These are phyloP conservation scores for Blepharisma japonicum DNA, from an alignment of 73 alveolate species.

Conservation along the genomic window DNA sequence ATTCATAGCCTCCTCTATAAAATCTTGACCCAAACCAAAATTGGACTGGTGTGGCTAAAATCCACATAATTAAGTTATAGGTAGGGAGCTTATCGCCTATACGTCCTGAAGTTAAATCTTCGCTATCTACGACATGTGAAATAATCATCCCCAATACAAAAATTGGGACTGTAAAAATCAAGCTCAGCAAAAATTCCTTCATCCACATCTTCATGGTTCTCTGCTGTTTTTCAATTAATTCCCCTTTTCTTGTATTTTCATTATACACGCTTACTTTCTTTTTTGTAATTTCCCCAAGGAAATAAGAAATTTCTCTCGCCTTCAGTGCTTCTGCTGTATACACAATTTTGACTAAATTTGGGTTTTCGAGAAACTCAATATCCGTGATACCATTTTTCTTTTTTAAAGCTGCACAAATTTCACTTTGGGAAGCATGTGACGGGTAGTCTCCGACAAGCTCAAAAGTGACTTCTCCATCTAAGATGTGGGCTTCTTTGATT, in stretches of 20 bases:
- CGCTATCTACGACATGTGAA: background rate
- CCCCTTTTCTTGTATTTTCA: background rate
- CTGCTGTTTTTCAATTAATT: background rate
- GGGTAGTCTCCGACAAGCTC: background rate
- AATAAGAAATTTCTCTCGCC: conserved; percentile 6
- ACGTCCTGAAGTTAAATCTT: background rate
- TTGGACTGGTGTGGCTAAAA: conserved; percentile 27
- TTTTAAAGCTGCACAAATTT: background rate
- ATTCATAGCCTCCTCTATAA: conserved; percentile 38
- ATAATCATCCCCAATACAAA: conserved; percentile 14
- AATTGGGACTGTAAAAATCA: conserved; percentile 16
- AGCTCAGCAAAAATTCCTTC: conserved; percentile 14
- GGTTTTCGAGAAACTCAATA: background rate
- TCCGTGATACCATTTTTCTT: background rate
- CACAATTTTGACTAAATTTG: background rate
- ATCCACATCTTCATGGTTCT: background rate
- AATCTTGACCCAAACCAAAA: conserved; percentile 19
- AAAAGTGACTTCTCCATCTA: background rate
- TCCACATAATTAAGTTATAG: background rate
- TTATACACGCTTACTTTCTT: background rate
- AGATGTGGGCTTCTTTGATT: conserved; percentile 3
- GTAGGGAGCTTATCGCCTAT: background rate
- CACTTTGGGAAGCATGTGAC: background rate
- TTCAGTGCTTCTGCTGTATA: background rate
- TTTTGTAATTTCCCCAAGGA: background rate